phyloP scores from a whole-genome alignment of 164 flowering plant species.

The Vitis amurensis region DNA sequence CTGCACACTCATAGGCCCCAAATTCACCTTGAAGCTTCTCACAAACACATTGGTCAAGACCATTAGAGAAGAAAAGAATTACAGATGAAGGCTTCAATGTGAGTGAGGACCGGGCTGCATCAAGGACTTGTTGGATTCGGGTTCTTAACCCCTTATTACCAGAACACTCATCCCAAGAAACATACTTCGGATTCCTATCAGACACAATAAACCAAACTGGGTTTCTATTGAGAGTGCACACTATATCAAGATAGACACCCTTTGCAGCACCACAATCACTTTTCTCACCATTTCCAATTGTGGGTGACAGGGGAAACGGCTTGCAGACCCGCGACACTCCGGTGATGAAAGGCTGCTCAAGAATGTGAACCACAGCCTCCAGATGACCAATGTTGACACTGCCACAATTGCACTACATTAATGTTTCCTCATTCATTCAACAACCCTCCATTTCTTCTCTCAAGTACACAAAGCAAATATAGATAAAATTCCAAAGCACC shows the following conservation, averaged over 20 bases:
- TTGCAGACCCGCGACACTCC: conserved; percentile 92
- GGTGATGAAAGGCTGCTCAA: conserved; percentile 59
- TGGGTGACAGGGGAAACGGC: conserved; percentile 39
- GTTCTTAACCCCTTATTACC: conserved; percentile 50
- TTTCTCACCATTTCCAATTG: conserved; percentile 6
- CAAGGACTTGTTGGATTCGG: conserved; percentile 46
- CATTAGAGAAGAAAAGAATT: conserved; percentile 74
- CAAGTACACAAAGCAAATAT: neutral
- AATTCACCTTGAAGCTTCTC: conserved; percentile 46
- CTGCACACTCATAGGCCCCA: conserved; percentile 43
- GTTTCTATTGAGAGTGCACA: conserved; percentile 55
- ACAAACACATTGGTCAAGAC: conserved; percentile 33
- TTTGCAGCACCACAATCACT: conserved; percentile 16
- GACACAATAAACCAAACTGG: conserved; percentile 92
- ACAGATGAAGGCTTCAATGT: conserved; percentile 60
- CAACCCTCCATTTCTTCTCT: neutral
- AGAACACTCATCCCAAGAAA: conserved; percentile 50
- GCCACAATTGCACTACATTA: conserved; percentile 20
- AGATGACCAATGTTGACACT: conserved; percentile 76
- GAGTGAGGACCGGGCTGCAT: conserved; percentile 42
- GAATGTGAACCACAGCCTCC: conserved; percentile 70
- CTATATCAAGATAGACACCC: conserved; percentile 65
- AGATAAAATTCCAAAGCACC: neutral
- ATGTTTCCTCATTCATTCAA: neutral
- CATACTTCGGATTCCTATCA: conserved; percentile 75